Conservation (phyloP, 768 basidiomycete genomes). For the Boletus subcaerulescens region DNA sequence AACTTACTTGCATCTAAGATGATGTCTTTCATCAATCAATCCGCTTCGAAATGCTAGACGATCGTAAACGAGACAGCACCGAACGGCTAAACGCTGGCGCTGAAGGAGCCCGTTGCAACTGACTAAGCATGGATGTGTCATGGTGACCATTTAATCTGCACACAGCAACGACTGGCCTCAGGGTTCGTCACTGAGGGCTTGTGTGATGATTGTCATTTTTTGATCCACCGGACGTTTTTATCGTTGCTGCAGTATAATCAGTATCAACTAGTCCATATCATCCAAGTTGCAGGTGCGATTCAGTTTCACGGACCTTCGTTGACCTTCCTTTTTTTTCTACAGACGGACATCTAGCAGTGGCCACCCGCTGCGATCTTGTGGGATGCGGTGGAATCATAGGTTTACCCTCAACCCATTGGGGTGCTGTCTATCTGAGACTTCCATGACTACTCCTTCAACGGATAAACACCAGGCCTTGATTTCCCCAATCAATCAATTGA, state of each 20-base stretch:
- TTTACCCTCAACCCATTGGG: background rate
- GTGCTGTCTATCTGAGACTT: background rate
- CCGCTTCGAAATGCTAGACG: background rate
- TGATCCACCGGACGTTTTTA: background rate
- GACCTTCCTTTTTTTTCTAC: background rate
- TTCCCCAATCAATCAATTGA: background rate
- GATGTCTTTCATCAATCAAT: constrained; percentile 52
- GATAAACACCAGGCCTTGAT: background rate
- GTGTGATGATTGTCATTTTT: too few relatives aligned
- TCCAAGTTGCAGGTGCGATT: background rate
- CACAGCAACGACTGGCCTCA: background rate
- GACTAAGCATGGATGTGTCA: constrained; percentile 9
- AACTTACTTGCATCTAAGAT: constrained; percentile 66
- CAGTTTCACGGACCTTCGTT: background rate
- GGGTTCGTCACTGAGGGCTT: too few relatives aligned
- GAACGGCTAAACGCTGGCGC: background rate
- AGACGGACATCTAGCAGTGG: background rate
- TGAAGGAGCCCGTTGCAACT: background rate
- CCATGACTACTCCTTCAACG: too few relatives aligned
- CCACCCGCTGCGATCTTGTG: background rate
- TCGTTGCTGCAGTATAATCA: background rate
- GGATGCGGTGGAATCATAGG: background rate
- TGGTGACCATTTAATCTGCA: background rate
- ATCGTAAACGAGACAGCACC: background rate
- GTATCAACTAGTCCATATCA: background rate